Conservation (phyloP, 1,139 yeast species). For the Magnusiomyces magnusii region DNA sequence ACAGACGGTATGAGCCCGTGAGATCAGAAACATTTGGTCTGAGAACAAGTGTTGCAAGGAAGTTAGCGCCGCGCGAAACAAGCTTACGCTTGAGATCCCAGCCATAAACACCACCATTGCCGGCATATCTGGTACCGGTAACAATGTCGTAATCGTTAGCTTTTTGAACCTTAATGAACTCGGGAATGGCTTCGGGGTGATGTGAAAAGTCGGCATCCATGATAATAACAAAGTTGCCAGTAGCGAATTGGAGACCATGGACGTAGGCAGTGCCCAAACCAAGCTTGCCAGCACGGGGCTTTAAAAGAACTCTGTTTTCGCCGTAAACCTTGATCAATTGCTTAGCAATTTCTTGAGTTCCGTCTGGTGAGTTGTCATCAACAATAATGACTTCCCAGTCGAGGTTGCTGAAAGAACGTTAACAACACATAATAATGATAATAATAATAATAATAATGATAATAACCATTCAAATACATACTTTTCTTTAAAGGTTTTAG, state of each 20-base stretch:
- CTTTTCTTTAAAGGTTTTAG: slow-evolving; percentile 57
- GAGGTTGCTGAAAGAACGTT: slow-evolving; percentile 31
- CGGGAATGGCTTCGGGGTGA: slow-evolving; percentile 70
- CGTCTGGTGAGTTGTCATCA: slow-evolving; percentile 78
- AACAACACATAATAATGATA: not conserved
- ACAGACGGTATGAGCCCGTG: slow-evolving; percentile 73
- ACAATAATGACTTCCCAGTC: slow-evolving; percentile 78
- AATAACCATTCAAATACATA: too few relatives aligned
- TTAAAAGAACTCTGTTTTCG: slow-evolving; percentile 51
- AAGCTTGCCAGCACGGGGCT: slow-evolving; percentile 71
- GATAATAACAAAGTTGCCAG: slow-evolving; percentile 69
- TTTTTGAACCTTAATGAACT: slow-evolving; percentile 64
- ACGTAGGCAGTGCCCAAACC: slow-evolving; percentile 84
- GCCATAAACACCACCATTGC: slow-evolving; percentile 80
- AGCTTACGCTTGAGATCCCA: slow-evolving; percentile 80
- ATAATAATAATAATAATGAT: too few relatives aligned
- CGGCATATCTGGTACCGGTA: slow-evolving; percentile 80
- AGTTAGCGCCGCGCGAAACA: slow-evolving; percentile 76
- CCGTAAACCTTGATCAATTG: slow-evolving; percentile 61
- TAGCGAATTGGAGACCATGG: slow-evolving; percentile 65
- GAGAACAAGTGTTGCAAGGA: slow-evolving; percentile 62
- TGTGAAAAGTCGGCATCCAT: slow-evolving; percentile 88
- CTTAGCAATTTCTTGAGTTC: slow-evolving; percentile 67
- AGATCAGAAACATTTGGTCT: slow-evolving; percentile 70
- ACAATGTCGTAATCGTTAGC: slow-evolving; percentile 62